A percentile compares a stretch with the other conserved stretches of the same genome.
Evolutionary conservation across 148 eudicot species (phyloP).

Genomic region (Vaccinium corymbosum): DNA sequence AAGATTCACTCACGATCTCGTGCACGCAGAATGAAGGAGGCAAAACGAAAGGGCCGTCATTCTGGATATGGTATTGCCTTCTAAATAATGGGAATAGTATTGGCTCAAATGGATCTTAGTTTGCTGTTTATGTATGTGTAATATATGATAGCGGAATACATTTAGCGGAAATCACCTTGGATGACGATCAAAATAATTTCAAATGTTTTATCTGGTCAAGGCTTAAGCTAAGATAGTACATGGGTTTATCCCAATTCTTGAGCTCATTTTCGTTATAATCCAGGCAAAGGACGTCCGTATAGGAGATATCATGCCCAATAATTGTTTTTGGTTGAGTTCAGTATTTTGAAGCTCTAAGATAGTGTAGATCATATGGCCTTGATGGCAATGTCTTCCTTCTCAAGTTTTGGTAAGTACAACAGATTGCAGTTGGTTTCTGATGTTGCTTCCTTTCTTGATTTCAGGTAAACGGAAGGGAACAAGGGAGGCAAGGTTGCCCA

Average conservation of each 20-base stretch:
- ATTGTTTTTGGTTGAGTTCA: not conserved
- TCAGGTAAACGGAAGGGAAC: conserved; percentile 89
- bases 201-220: not conserved
- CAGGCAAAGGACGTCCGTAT: not conserved
- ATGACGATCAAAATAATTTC: not conserved
- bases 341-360: not conserved
- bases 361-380: not conserved
- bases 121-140: not conserved
- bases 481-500: conserved; percentile 87
- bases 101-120: not conserved
- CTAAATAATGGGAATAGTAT: not conserved
- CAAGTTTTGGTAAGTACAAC: not conserved
- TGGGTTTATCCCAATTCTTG: not conserved
- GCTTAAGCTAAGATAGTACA: not conserved
- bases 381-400: not conserved
- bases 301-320: not conserved
- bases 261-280: not conserved
- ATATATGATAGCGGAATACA: not conserved
- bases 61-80: conserved; percentile 64
- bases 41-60: conserved; percentile 86
- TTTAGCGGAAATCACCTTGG: not conserved
- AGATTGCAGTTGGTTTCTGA: not conserved
- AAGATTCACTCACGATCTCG: conserved; percentile 83
- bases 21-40: conserved; percentile 80
- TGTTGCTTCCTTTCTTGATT: not conserved